A percentile compares a stretch with the other conserved stretches of the same genome.
phyloP scores from a whole-genome alignment of 23 red algal genomes.

The Porphyridium purpureum region DNA sequence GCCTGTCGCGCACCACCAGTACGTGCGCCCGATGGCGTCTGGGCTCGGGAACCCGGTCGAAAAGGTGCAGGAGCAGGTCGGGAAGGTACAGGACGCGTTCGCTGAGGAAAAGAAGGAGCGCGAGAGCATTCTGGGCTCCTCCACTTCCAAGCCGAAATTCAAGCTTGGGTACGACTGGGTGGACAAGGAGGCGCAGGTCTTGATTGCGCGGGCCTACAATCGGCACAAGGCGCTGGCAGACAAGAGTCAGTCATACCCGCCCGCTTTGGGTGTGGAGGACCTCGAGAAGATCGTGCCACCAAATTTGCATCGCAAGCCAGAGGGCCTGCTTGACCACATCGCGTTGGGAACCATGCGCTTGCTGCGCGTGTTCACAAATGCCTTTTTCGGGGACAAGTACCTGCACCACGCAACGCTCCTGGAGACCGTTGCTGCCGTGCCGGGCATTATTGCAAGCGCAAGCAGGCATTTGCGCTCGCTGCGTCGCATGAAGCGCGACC shows the following conservation, averaged over 20 bases:
- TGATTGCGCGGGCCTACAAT: constrained; percentile 37
- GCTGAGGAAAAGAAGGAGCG: too few relatives aligned
- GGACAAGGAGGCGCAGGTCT: constrained; percentile 25
- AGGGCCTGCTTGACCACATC: constrained; percentile 46
- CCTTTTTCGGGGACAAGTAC: constrained; percentile 78
- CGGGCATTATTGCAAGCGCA: constrained; percentile 72
- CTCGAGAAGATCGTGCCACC: constrained; percentile 18
- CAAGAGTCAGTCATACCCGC: neutral
- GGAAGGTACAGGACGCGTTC: too few relatives aligned
- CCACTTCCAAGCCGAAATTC: too few relatives aligned
- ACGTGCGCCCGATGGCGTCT: too few relatives aligned
- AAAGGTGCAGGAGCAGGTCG: too few relatives aligned
- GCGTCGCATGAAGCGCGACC: constrained; percentile 53
- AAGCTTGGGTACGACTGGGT: constrained; percentile 10
- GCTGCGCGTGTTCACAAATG: constrained; percentile 63
- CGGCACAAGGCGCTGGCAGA: constrained; percentile 50
- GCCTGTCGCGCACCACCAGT: too few relatives aligned
- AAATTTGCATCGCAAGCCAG: constrained; percentile 32
- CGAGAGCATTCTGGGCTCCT: too few relatives aligned
- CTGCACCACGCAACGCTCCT: constrained; percentile 80
- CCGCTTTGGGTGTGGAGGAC: constrained; percentile 2
- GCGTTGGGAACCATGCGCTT: constrained; percentile 55
- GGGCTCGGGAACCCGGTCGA: too few relatives aligned
- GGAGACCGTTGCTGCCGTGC: constrained; percentile 96
- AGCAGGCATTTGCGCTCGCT: constrained; percentile 68